Evolutionary conservation across 2,329 filamentous ascomycete species (phyloP).

Genomic region (Talaromyces rugulosus): DNA sequence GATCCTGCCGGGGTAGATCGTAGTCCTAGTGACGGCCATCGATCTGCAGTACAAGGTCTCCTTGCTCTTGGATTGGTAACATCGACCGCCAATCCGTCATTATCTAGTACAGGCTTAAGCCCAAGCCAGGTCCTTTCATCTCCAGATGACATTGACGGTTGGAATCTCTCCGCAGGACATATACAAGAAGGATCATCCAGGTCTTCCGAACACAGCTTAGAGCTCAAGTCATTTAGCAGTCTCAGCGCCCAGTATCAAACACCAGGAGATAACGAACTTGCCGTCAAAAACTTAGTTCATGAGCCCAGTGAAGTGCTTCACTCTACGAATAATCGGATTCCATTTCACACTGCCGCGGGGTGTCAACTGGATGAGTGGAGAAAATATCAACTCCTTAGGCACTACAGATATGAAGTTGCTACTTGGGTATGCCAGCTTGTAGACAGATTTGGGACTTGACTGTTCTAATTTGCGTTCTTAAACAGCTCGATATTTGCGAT

Average conservation of each 20-base stretch:
- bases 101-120: neutral
- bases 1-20: neutral
- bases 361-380: conserved; percentile 2
- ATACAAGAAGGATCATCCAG: neutral
- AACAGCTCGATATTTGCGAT: conserved; percentile 43
- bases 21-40: neutral
- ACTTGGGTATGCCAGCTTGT: conserved; percentile 40
- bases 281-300: neutral
- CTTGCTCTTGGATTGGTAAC: neutral
- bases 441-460: neutral
- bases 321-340: neutral
- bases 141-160: neutral
- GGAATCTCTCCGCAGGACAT: neutral
- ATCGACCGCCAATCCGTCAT: neutral
- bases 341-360: neutral
- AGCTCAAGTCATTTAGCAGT: neutral
- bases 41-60: neutral
- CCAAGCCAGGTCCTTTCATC: neutral
- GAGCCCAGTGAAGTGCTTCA: neutral
- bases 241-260: neutral
- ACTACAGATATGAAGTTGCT: conserved; percentile 44
- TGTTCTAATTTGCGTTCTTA: neutral
- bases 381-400: conserved; percentile 37
- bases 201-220: neutral
- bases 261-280: neutral